phyloP scores from a whole-genome alignment of 768 basidiomycete genomes.

The Agaricus blazei region DNA sequence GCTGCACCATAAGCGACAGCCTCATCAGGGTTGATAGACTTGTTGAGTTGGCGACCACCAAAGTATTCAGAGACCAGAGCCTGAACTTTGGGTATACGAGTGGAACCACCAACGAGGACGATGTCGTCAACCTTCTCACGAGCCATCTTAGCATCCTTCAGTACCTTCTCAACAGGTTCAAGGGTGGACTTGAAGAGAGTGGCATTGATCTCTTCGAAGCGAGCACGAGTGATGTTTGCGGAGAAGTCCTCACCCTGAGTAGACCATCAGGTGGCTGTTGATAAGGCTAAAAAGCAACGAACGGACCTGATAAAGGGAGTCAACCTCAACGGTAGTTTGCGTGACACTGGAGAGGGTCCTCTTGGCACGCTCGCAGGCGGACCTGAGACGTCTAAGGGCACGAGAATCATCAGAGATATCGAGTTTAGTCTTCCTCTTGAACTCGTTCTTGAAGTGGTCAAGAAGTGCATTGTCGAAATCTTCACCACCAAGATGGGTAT shows the following conservation, averaged over 20 bases:
- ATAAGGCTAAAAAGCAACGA: not conserved
- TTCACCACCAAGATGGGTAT: slow-evolving; percentile 99
- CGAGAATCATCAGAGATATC: slow-evolving; percentile 97
- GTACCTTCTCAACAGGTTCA: slow-evolving; percentile 97
- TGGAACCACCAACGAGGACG: slow-evolving; percentile 98
- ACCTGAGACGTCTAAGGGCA: slow-evolving; percentile 91
- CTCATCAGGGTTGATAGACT: slow-evolving; percentile 99
- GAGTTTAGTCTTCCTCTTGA: slow-evolving; percentile 95
- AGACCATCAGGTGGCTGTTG: not conserved
- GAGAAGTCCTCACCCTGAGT: slow-evolving; percentile 93
- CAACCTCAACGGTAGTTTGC: slow-evolving; percentile 98
- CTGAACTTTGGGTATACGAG: slow-evolving; percentile 99
- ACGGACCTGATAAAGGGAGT: slow-evolving; percentile 90
- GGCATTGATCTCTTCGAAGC: slow-evolving; percentile 99
- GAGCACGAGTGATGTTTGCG: slow-evolving; percentile 97
- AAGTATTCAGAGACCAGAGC: slow-evolving; percentile 98
- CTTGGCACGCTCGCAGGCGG: slow-evolving; percentile 99
- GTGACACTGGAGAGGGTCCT: slow-evolving; percentile 96
- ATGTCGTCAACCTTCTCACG: slow-evolving; percentile 98
- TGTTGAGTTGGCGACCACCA: slow-evolving; percentile 96
- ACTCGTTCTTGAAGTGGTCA: slow-evolving; percentile 99
- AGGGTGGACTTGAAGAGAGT: slow-evolving; percentile 92
- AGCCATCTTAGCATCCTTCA: slow-evolving; percentile 98
- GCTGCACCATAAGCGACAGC: slow-evolving; percentile 99
- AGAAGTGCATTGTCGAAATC: slow-evolving; percentile 98